Conservation (phyloP, 1,284 basidiomycete species). For the Heterobasidion parviporum region DNA sequence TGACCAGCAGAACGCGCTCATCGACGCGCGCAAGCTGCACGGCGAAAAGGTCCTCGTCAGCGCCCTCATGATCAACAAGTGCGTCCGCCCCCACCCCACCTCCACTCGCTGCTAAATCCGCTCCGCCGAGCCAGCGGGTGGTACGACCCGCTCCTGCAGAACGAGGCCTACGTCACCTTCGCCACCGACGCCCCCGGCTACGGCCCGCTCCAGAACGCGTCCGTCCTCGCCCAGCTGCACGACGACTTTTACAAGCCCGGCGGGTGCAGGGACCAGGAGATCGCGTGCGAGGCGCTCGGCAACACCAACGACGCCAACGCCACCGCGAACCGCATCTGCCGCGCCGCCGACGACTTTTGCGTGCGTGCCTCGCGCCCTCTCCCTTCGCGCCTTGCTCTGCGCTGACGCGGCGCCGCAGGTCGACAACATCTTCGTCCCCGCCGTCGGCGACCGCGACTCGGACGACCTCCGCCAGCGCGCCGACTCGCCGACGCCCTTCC, state of each 20-base stretch:
- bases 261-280: slow-evolving; percentile 45
- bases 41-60: slow-evolving; percentile 31
- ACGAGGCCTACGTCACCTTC: slow-evolving; percentile 52
- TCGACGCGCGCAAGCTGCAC: slow-evolving; percentile 29
- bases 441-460: slow-evolving; percentile 41
- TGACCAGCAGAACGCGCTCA: slow-evolving; percentile 53
- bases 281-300: slow-evolving; percentile 47
- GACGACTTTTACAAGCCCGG: slow-evolving; percentile 34
- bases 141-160: slow-evolving; percentile 59
- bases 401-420: slow-evolving; percentile 20
- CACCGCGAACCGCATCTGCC: slow-evolving; percentile 39
- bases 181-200: slow-evolving; percentile 17
- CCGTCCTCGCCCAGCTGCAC: slow-evolving; percentile 33
- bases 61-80: slow-evolving; percentile 32
- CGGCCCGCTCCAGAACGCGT: background rate
- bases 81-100: background rate
- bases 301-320: slow-evolving; percentile 27
- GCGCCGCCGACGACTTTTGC: slow-evolving; percentile 20
- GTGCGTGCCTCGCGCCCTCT: background rate
- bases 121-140: slow-evolving; percentile 37
- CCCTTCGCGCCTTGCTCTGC: background rate
- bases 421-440: slow-evolving; percentile 38
- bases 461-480: slow-evolving; percentile 49
- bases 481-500: slow-evolving; percentile 38
- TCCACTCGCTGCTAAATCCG: too few species aligned